These are phyloP conservation scores for Dioscorea dumetorum DNA, from an alignment of 106 monocot genomes.

Conservation along the genomic window DNA sequence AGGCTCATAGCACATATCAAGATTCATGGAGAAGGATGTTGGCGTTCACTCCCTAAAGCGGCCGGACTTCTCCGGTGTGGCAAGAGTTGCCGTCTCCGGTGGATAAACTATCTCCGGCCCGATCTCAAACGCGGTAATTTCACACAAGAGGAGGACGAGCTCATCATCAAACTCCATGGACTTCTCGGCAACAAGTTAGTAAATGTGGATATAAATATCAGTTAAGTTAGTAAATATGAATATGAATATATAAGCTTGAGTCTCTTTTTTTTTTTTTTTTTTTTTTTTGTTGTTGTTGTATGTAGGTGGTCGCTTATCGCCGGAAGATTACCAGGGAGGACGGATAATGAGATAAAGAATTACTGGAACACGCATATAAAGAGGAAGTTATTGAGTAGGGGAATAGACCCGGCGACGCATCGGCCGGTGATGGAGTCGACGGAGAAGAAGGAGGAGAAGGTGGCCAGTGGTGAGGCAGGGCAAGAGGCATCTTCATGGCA, in stretches of 20 bases:
- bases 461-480: neutral
- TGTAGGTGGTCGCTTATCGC: conserved; percentile 64
- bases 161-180: conserved; percentile 75
- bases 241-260: too few species aligned
- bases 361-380: conserved; percentile 71
- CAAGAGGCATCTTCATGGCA: neutral
- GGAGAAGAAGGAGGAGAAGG: conserved; percentile 12
- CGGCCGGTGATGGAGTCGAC: conserved; percentile 26
- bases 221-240: too few species aligned
- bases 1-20: conserved; percentile 35
- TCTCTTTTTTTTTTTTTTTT: too few species aligned
- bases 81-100: conserved; percentile 81
- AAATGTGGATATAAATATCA: neutral
- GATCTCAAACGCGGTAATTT: conserved; percentile 87
- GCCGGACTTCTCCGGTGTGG: conserved; percentile 68
- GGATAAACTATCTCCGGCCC: conserved; percentile 89
- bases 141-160: conserved; percentile 62
- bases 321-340: conserved; percentile 49
- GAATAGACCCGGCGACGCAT: conserved; percentile 55
- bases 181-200: conserved; percentile 74
- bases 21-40: conserved; percentile 43
- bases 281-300: too few species aligned
- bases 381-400: conserved; percentile 48
- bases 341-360: conserved; percentile 74
- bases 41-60: conserved; percentile 47